Evolutionary conservation across 2,329 filamentous ascomycete species (phyloP).

Genomic region (Fusarium nisikadoi): DNA sequence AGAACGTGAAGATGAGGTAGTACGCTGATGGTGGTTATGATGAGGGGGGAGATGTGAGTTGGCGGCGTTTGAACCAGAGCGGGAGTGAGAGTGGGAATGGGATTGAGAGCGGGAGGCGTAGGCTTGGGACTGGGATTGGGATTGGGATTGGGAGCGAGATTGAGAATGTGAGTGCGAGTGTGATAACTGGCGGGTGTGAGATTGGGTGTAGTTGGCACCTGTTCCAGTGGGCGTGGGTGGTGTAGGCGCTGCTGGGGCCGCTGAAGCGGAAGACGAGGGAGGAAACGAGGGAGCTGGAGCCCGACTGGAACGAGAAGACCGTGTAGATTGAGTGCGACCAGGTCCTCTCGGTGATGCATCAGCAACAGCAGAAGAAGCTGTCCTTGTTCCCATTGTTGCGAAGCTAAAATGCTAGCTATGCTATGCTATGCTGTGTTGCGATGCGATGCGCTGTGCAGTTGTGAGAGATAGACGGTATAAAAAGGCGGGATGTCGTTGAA

Average conservation of each 20-base stretch:
- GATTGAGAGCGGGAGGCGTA: slow-evolving; percentile 33
- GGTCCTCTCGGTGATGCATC: slow-evolving; percentile 45
- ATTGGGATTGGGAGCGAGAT: slow-evolving; percentile 34
- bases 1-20: slow-evolving; percentile 53
- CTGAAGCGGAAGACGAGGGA: slow-evolving; percentile 29
- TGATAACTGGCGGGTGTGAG: slow-evolving; percentile 42
- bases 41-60: slow-evolving; percentile 40
- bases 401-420: slow-evolving; percentile 1
- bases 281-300: slow-evolving; percentile 36
- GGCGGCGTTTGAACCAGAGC: slow-evolving; percentile 42
- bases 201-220: slow-evolving; percentile 37
- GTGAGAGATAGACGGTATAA: slow-evolving; percentile 26
- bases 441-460: background rate
- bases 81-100: slow-evolving; percentile 41
- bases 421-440: slow-evolving; percentile 16
- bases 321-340: slow-evolving; percentile 51
- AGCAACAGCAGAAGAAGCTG: slow-evolving; percentile 35
- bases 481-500: slow-evolving; percentile 23
- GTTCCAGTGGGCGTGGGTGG: slow-evolving; percentile 40
- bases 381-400: slow-evolving; percentile 41
- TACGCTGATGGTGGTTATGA: slow-evolving; percentile 51
- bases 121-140: slow-evolving; percentile 23
- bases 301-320: slow-evolving; percentile 45
- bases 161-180: slow-evolving; percentile 40
- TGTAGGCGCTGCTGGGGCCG: slow-evolving; percentile 33